Percentiles rank a stretch among this genome's conserved stretches.
Evolutionary conservation across 2,329 filamentous ascomycete species (phyloP).

Genomic region (Ceratocystis huliohia): DNA sequence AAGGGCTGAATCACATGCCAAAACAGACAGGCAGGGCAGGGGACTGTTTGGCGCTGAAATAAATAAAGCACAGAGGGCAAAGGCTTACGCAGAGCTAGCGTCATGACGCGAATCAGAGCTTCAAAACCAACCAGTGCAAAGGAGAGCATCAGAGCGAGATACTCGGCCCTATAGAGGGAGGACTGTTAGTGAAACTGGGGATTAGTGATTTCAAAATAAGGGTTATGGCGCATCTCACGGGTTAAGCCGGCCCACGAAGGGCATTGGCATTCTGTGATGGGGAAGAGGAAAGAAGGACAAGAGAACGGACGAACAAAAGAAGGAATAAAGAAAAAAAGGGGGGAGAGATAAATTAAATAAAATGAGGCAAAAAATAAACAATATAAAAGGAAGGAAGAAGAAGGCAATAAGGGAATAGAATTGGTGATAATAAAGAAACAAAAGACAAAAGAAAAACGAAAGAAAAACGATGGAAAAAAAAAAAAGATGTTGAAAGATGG

Average conservation of each 20-base stretch:
- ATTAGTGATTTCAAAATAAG: slow-evolving; percentile 9
- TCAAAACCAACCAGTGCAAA: slow-evolving; percentile 75
- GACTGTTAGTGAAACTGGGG: slow-evolving; percentile 15
- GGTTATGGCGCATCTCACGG: slow-evolving; percentile 31
- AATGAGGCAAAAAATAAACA: slow-evolving; percentile 19
- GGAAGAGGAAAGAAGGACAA: slow-evolving; percentile 9
- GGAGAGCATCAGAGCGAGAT: slow-evolving; percentile 72
- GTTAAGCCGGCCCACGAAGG: slow-evolving; percentile 41
- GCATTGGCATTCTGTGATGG: slow-evolving; percentile 36
- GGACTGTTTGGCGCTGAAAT: slow-evolving; percentile 17
- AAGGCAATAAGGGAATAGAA: neutral
- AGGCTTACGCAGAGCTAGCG: slow-evolving; percentile 67
- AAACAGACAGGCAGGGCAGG: neutral
- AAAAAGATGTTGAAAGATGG: slow-evolving; percentile 22
- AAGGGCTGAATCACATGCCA: slow-evolving; percentile 19
- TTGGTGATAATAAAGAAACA: slow-evolving; percentile 9
- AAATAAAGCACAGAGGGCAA: slow-evolving; percentile 3
- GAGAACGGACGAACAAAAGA: neutral
- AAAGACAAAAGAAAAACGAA: neutral
- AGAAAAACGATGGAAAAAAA: slow-evolving; percentile 8
- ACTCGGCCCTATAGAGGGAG: slow-evolving; percentile 52
- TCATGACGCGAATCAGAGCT: slow-evolving; percentile 69
- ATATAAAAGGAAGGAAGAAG: slow-evolving; percentile 14
- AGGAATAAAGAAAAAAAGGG: slow-evolving; percentile 4
- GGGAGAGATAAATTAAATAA: neutral